phyloP scores from a whole-genome alignment of 495 filamentous ascomycete genomes.

The Choiromyces venosus region DNA sequence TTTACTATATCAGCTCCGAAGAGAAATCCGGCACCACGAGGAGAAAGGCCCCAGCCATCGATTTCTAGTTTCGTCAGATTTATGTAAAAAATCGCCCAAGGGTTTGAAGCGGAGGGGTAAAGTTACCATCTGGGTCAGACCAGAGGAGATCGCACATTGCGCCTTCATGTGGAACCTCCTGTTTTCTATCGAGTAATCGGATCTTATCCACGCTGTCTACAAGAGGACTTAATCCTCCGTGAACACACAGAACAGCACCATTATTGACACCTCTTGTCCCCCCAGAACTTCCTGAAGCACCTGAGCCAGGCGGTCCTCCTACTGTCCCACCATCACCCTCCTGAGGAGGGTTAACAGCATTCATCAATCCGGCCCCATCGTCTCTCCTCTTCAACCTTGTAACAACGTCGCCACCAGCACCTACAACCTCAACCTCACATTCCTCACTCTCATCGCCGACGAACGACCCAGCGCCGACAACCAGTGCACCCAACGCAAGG shows the following conservation, averaged over 20 bases:
- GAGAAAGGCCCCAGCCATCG: conserved; percentile 93
- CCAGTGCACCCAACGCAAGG: conserved; percentile 87
- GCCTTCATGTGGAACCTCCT: conserved; percentile 97
- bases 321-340: background rate
- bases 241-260: conserved; percentile 89
- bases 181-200: conserved; percentile 87
- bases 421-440: conserved; percentile 85
- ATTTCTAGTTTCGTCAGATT: conserved; percentile 55
- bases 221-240: conserved; percentile 84
- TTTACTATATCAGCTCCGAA: conserved; percentile 97
- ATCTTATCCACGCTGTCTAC: conserved; percentile 96
- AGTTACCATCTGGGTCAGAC: conserved; percentile 76
- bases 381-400: conserved; percentile 54
- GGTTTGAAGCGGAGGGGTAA: background rate
- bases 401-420: conserved; percentile 70
- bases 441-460: conserved; percentile 61
- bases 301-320: conserved; percentile 67
- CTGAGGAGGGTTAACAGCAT: conserved; percentile 12
- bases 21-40: conserved; percentile 89
- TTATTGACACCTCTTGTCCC: conserved; percentile 61
- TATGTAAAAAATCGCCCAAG: background rate
- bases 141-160: conserved; percentile 98
- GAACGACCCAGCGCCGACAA: conserved; percentile 77
- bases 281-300: conserved; percentile 60
- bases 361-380: conserved; percentile 34